Base-by-base conservation (phyloP, 208 protist species). In the Trypanosoma grayi region DNA sequence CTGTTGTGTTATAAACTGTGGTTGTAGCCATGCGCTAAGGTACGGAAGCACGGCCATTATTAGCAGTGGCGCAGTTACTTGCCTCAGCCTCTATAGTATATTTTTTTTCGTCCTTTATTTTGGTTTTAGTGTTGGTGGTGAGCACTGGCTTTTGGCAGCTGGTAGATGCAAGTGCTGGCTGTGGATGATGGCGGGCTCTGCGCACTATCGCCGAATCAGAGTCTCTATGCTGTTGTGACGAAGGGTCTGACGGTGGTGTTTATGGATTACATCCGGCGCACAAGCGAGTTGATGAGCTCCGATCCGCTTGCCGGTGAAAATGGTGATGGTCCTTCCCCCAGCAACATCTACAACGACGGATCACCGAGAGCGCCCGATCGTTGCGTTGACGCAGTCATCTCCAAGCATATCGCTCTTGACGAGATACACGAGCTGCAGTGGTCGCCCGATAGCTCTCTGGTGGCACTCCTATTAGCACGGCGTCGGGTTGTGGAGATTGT, bases 401-500 rank as follows among this genome's bases (percentile, higher is more conserved):
- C 36, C 24, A 59, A 55, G n/a, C 40, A 65, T 31, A 63, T 22
- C 0, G 55, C 65, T 25, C 40, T 71, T n/a, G 65, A 71, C 36
- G 65, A 71, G 27, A 54, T 71, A 10, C 30, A 60, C 13, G 65
- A 65, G 24, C 40, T 71, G 2, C 65, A 65, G 18, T 71, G 65
- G 65, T 71, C 65, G 6, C 65, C 56, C 7, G 65, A 71, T 27
- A 71, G 51, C 27, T 60, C 57, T 28, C 65, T 71, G 9, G 40
- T 71, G 4, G n/a, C 65, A 1, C 40, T 71, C 0, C 24, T 71
- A 7, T 20, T 71, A 2, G 39, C 46, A 31, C 34, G 41, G 46
- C 13, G 56, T 2, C 41, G 41, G 22, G 46, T 45, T 39, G 37
- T 71, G 14, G 65, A 71, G 40, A 58, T 71, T n/a, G 65, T 71